These are phyloP conservation scores for Claviceps cyperi DNA, from an alignment of 2,329 filamentous ascomycete species.

Conservation along the genomic window DNA sequence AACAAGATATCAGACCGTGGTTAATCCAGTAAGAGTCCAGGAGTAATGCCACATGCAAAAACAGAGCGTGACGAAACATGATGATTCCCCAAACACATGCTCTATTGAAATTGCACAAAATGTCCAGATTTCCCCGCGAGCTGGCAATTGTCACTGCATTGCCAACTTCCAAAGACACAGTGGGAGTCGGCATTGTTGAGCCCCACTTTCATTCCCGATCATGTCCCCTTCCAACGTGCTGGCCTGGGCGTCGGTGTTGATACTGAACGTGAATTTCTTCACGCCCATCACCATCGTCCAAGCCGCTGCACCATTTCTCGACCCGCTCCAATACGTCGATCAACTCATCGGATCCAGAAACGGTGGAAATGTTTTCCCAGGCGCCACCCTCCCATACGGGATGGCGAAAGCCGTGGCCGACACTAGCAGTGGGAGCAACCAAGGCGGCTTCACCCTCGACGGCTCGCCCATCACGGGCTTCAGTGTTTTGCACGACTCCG, in stretches of 20 bases:
- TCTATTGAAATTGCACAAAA: too few species aligned
- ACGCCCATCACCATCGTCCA: background rate
- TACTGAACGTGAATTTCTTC: background rate
- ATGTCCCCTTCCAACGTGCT: background rate
- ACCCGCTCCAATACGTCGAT: conserved; percentile 18
- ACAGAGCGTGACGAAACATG: too few species aligned
- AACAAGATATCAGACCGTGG: too few species aligned
- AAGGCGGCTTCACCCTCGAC: conserved; percentile 43
- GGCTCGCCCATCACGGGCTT: conserved; percentile 36
- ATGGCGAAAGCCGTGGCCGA: conserved; percentile 46
- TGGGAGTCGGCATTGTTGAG: background rate
- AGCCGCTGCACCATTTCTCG: background rate
- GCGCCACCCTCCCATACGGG: conserved; percentile 29
- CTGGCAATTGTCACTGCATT: background rate
- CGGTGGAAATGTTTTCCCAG: conserved; percentile 28
- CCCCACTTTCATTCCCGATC: background rate
- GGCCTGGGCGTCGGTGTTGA: background rate
- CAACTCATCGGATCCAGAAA: conserved; percentile 21
- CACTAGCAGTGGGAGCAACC: conserved; percentile 27
- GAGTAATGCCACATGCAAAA: too few species aligned
- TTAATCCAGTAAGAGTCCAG: too few species aligned
- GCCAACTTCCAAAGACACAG: too few species aligned
- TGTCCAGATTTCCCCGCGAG: background rate
- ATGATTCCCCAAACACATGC: too few species aligned
- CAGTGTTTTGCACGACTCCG: conserved; percentile 43